Percentiles rank a stretch among this genome's conserved stretches.
Evolutionary conservation across 345 rosid genomes (phyloP).

Genomic region (Camelina hispida): DNA sequence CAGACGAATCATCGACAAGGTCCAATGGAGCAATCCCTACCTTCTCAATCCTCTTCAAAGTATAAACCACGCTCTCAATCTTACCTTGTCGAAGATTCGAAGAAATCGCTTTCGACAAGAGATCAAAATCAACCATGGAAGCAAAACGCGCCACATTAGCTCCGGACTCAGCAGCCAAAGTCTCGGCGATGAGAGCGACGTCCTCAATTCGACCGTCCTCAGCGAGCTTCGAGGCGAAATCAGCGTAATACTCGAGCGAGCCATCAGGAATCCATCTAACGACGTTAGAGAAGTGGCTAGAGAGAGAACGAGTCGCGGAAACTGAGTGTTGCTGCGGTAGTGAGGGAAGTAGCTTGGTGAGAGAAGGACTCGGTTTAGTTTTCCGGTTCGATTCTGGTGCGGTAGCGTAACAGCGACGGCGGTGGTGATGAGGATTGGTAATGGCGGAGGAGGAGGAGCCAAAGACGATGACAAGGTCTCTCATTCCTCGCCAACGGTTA

Average conservation of each 20-base stretch:
- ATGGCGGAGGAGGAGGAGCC: conserved; percentile 58
- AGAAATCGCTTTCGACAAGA: conserved; percentile 59
- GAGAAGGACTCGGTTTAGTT: conserved; percentile 38
- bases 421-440: conserved; percentile 45
- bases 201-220: conserved; percentile 74
- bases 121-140: conserved; percentile 47
- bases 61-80: conserved; percentile 53
- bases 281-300: conserved; percentile 42
- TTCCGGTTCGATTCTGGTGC: conserved; percentile 40
- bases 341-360: conserved; percentile 42
- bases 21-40: conserved; percentile 63
- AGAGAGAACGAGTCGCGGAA: conserved; percentile 38
- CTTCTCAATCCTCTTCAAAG: conserved; percentile 57
- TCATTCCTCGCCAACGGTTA: conserved; percentile 64
- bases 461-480: conserved; percentile 62
- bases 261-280: conserved; percentile 48
- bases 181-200: conserved; percentile 60
- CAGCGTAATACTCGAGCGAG: conserved; percentile 50
- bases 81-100: conserved; percentile 63
- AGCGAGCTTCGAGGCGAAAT: conserved; percentile 70
- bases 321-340: conserved; percentile 35
- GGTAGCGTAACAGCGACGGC: conserved; percentile 43
- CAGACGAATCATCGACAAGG: conserved; percentile 51
- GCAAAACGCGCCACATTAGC: conserved; percentile 57
- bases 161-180: conserved; percentile 58